Evolutionary conservation across 192 early-diverging fungal species (phyloP).

Genomic region (Umbelopsis ramanniana): DNA sequence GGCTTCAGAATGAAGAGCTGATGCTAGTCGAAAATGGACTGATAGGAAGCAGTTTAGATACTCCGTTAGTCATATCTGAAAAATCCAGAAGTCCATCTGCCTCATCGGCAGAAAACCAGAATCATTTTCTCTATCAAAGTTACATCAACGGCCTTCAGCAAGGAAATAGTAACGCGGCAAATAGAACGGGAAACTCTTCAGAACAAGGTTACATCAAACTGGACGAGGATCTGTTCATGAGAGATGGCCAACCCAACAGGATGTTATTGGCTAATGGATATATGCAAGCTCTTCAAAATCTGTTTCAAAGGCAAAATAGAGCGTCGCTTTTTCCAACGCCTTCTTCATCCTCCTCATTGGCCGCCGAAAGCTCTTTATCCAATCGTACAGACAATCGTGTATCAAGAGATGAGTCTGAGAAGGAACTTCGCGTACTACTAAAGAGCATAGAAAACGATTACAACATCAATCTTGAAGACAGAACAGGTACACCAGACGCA

Average conservation of each 20-base stretch:
- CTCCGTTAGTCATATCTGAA: neutral
- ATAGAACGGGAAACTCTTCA: neutral
- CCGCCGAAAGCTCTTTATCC: neutral
- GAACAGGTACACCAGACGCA: slow-evolving; percentile 52
- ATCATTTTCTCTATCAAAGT: neutral
- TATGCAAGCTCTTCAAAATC: too few species aligned
- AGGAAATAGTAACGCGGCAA: neutral
- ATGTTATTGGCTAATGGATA: too few species aligned
- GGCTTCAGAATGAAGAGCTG: neutral
- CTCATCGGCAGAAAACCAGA: neutral
- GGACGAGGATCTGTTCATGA: neutral
- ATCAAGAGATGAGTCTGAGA: slow-evolving; percentile 26
- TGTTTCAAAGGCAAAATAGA: neutral
- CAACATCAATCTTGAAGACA: slow-evolving; percentile 38
- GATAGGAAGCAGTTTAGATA: neutral
- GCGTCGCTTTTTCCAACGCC: neutral
- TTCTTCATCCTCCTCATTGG: neutral
- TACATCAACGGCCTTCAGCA: neutral
- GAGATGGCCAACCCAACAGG: neutral
- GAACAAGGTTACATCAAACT: neutral
- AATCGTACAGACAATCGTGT: neutral
- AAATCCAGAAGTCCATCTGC: neutral
- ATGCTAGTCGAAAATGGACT: neutral
- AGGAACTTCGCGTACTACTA: slow-evolving; percentile 42
- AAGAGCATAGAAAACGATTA: slow-evolving; percentile 42